Base-by-base conservation (phyloP, 345 rosid genomes). In the Gynandropsis gynandra region DNA sequence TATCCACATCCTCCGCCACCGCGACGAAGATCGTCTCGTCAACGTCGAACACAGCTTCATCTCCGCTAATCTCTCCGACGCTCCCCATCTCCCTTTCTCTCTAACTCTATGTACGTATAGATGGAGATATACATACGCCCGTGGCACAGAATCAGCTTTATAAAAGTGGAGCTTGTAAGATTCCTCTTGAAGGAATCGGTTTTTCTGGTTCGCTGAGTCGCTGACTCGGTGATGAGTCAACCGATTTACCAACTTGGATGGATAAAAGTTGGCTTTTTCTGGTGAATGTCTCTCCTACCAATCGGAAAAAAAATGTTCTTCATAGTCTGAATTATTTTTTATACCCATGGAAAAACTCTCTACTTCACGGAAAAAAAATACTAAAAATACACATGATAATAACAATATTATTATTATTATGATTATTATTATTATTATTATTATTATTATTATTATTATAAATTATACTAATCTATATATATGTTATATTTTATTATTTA, bases 21-120 rank as follows among this genome's bases (percentile, higher is more conserved):
- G 94, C 94, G 18, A 85, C 90, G 48, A 74, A 85, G 49, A 89
- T 75, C 41, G 79, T 78, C 54, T 83, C 85, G 42, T 75, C 87
- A 50, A 55, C 74, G 52, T 69, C 77, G 52, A 35, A 62, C 7
- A n/a, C 68, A 15, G 34, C 9, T 11, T 67, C 63, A 2, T 58
- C 71, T 43, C 53, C 75, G 38, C 51, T 49, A 58, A 40, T 64
- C 36, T 65, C 73, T 58, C 59, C 56, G 4, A 49, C 29, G 42
- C 54, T 66, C 21, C 75, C 82, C 83, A 77, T 72, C 49, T 64
- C 16, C 24, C 20, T 45, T 50, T 34, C 18, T n/a, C 41, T 10
- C 42, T 19, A 12, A 35, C 19, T 44, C 49, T 38, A 17, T 48
- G 12, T 10, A n/a, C 49, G 54, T 27, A 56, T 15, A 13, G 43